Conservation (phyloP, 2,329 filamentous ascomycete genomes). For the Neofusicoccum laricinum region DNA sequence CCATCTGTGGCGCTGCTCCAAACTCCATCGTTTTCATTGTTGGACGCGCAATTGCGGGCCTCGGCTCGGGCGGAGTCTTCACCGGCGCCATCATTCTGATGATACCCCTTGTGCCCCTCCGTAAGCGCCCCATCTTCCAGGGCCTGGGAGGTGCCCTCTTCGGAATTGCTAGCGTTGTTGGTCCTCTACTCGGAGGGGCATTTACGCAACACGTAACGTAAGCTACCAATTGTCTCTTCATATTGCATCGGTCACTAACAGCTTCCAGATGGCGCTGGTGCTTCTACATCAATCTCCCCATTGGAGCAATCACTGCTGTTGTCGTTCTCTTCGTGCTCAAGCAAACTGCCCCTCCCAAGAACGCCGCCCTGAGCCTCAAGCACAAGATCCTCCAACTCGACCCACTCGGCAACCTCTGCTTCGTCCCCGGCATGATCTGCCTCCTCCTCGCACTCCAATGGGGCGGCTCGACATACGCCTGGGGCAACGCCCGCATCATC, state of each 20-base stretch:
- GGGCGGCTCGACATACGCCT: conserved; percentile 48
- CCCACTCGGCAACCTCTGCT: conserved; percentile 40
- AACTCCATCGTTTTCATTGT: conserved; percentile 50
- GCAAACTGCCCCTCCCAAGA: conserved; percentile 26
- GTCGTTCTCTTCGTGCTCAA: conserved; percentile 38
- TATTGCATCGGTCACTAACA: conserved; percentile 15
- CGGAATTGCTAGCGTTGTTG: conserved; percentile 48
- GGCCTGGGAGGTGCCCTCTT: conserved; percentile 38
- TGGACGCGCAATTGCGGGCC: conserved; percentile 43
- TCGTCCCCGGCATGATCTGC: conserved; percentile 48
- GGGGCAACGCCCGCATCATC: conserved; percentile 45
- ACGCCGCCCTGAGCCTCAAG: conserved; percentile 24
- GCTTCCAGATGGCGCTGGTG: conserved; percentile 47
- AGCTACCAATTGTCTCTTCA: not conserved
- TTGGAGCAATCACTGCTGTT: conserved; percentile 45
- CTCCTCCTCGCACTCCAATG: conserved; percentile 50
- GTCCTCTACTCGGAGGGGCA: conserved; percentile 48
- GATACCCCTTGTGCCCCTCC: conserved; percentile 37
- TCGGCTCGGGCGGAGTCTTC: conserved; percentile 39
- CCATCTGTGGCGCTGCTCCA: conserved; percentile 51
- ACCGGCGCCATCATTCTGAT: conserved; percentile 20
- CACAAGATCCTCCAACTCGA: conserved; percentile 43
- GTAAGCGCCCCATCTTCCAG: conserved; percentile 43
- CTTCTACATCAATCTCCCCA: conserved; percentile 54
- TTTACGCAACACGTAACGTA: conserved; percentile 31